Evolutionary conservation across 2,329 filamentous ascomycete species (phyloP).

Genomic region (Phyllosticta citribraziliensis): DNA sequence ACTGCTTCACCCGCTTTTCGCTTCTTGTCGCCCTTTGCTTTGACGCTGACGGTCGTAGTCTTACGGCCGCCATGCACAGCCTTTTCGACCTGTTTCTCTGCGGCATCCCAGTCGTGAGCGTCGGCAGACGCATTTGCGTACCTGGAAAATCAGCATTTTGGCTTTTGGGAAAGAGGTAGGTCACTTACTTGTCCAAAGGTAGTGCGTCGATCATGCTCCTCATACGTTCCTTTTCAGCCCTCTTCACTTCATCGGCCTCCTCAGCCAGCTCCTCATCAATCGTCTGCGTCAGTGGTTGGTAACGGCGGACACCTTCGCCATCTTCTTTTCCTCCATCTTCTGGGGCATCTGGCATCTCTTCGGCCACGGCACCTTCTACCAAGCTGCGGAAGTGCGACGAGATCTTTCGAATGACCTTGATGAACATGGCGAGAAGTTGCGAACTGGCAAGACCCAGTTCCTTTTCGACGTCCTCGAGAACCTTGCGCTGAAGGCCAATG

Average conservation of each 20-base stretch:
- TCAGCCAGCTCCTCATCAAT: constrained; percentile 78
- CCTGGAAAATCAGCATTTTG: constrained; percentile 15
- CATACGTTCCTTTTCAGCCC: constrained; percentile 66
- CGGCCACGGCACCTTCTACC: constrained; percentile 56
- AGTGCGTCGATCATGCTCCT: constrained; percentile 82
- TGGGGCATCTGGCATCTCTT: constrained; percentile 37
- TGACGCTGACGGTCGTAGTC: constrained; percentile 66
- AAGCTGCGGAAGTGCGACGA: constrained; percentile 66
- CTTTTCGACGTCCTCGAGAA: constrained; percentile 66
- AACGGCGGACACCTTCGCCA: constrained; percentile 53
- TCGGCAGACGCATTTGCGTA: constrained; percentile 39
- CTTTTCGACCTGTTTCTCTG: constrained; percentile 60
- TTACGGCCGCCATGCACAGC: constrained; percentile 43
- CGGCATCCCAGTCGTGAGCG: constrained; percentile 45
- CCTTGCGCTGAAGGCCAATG: constrained; percentile 76
- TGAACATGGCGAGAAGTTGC: constrained; percentile 91
- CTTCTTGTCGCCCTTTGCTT: constrained; percentile 53
- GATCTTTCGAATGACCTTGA: constrained; percentile 88
- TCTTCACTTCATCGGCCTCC: constrained; percentile 66
- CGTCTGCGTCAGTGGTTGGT: constrained; percentile 58
- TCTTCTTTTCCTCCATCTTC: constrained; percentile 46
- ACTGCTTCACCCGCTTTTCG: constrained; percentile 57
- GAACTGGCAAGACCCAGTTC: constrained; percentile 65
- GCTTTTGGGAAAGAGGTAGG: background rate
- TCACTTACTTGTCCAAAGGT: constrained; percentile 70